These are phyloP conservation scores for Aulographum hederae DNA, from an alignment of 2,329 filamentous ascomycete genomes.

Conservation along the genomic window DNA sequence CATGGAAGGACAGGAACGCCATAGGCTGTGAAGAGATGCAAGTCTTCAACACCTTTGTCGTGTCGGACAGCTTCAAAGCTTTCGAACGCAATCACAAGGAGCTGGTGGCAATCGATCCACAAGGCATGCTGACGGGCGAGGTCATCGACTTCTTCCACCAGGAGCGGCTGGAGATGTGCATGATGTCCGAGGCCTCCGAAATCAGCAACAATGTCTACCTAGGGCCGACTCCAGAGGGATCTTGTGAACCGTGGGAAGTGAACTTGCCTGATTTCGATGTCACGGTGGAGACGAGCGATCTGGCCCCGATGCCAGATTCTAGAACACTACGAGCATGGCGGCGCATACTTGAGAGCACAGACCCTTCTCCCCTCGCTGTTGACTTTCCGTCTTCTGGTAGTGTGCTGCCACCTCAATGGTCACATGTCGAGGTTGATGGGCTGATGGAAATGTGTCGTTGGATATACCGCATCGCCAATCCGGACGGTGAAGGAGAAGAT, in stretches of 20 bases:
- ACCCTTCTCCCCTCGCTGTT: conserved; percentile 34
- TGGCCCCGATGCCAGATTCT: conserved; percentile 57
- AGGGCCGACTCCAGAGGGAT: conserved; percentile 64
- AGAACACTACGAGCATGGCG: conserved; percentile 37
- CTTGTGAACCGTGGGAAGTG: conserved; percentile 21
- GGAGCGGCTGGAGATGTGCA: conserved; percentile 82
- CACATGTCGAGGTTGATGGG: conserved; percentile 63
- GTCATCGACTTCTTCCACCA: conserved; percentile 80
- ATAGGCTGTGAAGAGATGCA: conserved; percentile 35
- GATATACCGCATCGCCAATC: conserved; percentile 59
- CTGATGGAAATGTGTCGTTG: conserved; percentile 76
- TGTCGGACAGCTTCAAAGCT: conserved; percentile 44
- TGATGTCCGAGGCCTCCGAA: conserved; percentile 77
- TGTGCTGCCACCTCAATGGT: conserved; percentile 69
- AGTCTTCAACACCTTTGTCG: conserved; percentile 71
- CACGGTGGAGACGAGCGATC: conserved; percentile 74
- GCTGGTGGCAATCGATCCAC: conserved; percentile 57
- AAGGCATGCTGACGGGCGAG: conserved; percentile 53
- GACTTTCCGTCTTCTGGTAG: conserved; percentile 94
- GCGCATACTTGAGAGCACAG: conserved; percentile 16
- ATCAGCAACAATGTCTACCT: conserved; percentile 83
- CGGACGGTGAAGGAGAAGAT: conserved; percentile 9
- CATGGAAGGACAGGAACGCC: conserved; percentile 48
- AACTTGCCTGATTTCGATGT: conserved; percentile 48
- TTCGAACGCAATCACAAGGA: conserved; percentile 54